Conservation (phyloP, 208 protist genomes). For the Leptomonas seymouri region DNA sequence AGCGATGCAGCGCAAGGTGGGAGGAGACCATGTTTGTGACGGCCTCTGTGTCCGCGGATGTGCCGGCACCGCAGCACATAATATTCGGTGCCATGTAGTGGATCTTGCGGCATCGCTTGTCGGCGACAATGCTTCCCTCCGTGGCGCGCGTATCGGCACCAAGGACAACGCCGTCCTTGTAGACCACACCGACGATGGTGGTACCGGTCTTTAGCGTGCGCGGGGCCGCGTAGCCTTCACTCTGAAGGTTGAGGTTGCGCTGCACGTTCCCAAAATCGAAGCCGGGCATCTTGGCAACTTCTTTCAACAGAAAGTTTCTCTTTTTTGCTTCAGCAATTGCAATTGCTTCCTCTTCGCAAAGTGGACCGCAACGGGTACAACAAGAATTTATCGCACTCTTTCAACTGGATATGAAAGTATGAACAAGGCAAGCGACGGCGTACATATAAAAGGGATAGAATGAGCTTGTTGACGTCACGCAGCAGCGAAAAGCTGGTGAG, state of each 20-base stretch:
- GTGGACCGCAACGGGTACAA: no score
- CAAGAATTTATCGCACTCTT: no score
- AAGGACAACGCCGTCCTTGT: slow-evolving; percentile 99
- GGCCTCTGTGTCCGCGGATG: slow-evolving; percentile 98
- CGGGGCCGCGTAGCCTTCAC: slow-evolving; percentile 65
- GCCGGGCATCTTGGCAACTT: slow-evolving; percentile 60
- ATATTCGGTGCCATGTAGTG: slow-evolving; percentile 99
- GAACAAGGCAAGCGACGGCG: no score
- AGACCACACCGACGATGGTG: slow-evolving; percentile 99
- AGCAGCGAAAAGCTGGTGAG: no score
- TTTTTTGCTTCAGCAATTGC: slow-evolving; percentile 9
- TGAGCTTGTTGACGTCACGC: no score
- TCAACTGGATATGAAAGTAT: no score
- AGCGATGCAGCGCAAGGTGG: slow-evolving; percentile 95
- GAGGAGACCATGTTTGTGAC: slow-evolving; percentile 94
- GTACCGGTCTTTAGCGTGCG: slow-evolving; percentile 99
- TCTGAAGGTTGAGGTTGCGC: slow-evolving; percentile 91
- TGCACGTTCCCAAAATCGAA: slow-evolving; percentile 95
- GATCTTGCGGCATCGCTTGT: slow-evolving; percentile 99
- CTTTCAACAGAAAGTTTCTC: slow-evolving; percentile 2
- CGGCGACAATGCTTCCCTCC: slow-evolving; percentile 98
- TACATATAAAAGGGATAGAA: no score
- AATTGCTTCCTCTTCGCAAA: no score
- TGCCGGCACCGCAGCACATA: slow-evolving; percentile 99
- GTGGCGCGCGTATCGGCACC: slow-evolving; percentile 99